A percentile compares a stretch with the other conserved stretches of the same genome.
These are phyloP conservation scores for Colletotrichum lentis DNA, from an alignment of 2,329 filamentous ascomycete species.

Conservation along the genomic window DNA sequence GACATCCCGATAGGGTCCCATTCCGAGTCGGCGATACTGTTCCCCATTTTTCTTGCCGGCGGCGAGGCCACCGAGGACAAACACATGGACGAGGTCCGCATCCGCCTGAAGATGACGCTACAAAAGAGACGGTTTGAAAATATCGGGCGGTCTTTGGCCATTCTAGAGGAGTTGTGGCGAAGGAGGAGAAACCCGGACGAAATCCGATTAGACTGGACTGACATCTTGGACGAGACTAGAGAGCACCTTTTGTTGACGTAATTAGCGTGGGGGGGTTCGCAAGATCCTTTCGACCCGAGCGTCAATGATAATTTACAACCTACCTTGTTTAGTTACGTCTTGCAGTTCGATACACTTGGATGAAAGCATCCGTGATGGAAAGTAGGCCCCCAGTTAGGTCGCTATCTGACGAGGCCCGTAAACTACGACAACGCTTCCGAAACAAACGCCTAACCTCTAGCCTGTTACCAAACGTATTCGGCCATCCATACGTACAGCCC, in stretches of 20 bases:
- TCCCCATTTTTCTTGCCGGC: slow-evolving; percentile 35
- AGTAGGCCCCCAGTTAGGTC: no score
- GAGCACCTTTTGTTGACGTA: slow-evolving; percentile 30
- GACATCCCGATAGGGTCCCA: slow-evolving; percentile 27
- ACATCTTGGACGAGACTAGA: slow-evolving; percentile 19
- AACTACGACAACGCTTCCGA: no score
- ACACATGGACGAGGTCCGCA: slow-evolving; percentile 25
- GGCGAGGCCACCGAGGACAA: slow-evolving; percentile 29
- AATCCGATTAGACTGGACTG: slow-evolving; percentile 15
- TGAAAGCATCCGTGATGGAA: no score
- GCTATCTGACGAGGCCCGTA: no score
- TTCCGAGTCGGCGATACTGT: slow-evolving; percentile 33
- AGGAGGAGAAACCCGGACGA: not conserved
- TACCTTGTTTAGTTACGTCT: no score
- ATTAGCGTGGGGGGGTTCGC: accelerated
- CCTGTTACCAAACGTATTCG: no score
- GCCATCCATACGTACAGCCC: no score
- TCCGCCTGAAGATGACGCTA: slow-evolving; percentile 26
- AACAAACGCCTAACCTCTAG: no score
- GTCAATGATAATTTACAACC: not conserved
- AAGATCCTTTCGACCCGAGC: no score
- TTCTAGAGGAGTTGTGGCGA: slow-evolving; percentile 29
- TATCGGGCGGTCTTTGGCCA: slow-evolving; percentile 11
- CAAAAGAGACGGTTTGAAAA: slow-evolving; percentile 30
- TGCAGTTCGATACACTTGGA: not conserved